Evolutionary conservation across 768 basidiomycete species (phyloP).

Genomic region (Lactifluus piperatus): DNA sequence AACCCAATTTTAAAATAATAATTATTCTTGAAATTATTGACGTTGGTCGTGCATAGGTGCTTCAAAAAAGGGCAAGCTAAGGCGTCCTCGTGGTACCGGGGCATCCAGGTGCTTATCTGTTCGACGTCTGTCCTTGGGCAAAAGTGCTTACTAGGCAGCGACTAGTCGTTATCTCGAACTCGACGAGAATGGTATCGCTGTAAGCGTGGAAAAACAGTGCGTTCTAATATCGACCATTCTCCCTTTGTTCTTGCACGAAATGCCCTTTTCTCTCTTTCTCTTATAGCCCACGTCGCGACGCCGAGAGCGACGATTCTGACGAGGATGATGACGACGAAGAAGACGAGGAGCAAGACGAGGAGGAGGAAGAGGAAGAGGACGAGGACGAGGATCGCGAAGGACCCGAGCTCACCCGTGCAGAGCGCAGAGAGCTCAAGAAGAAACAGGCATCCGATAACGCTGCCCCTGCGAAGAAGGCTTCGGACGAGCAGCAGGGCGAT

Average conservation of each 20-base stretch:
- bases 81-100: conserved; percentile 37
- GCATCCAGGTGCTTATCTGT: conserved; percentile 29
- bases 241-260: neutral
- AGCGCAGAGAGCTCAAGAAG: conserved; percentile 79
- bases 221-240: neutral
- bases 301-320: conserved; percentile 5
- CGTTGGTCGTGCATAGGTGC: neutral
- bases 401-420: conserved; percentile 58
- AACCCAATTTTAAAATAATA: neutral
- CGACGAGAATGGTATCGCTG: too few species aligned
- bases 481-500: conserved; percentile 26
- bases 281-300: conserved; percentile 5
- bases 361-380: conserved; percentile 33
- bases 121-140: too few species aligned
- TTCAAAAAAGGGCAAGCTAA: conserved; percentile 34
- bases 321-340: conserved; percentile 35
- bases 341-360: conserved; percentile 38
- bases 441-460: conserved; percentile 42
- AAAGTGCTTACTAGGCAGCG: too few species aligned
- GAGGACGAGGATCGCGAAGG: conserved; percentile 26
- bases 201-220: too few species aligned
- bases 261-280: neutral
- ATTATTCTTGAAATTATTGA: neutral
- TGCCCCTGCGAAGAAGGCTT: conserved; percentile 27
- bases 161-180: too few species aligned